Evolutionary conservation across 495 filamentous ascomycete species (phyloP), one percentile per base, ranked within the genome.

Genomic region (Aspergillus sclerotiicarbonarius): DNA sequence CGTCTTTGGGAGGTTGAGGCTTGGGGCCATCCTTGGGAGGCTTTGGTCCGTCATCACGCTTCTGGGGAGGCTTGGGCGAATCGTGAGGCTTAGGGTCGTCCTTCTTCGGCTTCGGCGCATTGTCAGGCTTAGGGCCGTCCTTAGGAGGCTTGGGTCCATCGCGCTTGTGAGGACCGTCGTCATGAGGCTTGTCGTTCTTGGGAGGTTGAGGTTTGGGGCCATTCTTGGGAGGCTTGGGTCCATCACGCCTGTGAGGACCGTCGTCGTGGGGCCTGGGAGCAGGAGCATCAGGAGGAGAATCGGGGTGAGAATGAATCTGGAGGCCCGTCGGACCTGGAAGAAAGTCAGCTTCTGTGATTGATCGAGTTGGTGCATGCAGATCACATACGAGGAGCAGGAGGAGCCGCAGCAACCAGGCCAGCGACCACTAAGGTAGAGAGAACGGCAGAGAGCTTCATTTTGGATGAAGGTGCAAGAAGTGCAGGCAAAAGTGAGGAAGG

Each of bases 401-500:
- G 61, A 54, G 61, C 61, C 15, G 47, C 61, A 12, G 61, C 57
- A 37, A 60, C 61, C 8, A 63, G 53, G 53, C 61, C 57, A 32
- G 61, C 61, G 29, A 55, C 61, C 61, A 63, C 57, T 30, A 63
- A 33, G 8, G 61, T 57, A 20, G 57, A 56, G 8, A 63, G 43
- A 44, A 63, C 33, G 16, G 47, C 25, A 16, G 57, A 60, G 52
- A 63, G 18, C 48, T 57, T 63, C 61, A 63, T 63, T 3, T 4
- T 57, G 61, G 33, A n/a, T 52, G 39, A 53, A 51, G n/a, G 29
- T 45, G 9, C 15, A 39, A 19, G 20, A 45, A 56, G 19, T 37
- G 52, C 5, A 25, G 25, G 25, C n/a, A n/a, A 52, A 46, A 29
- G 8, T 16, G 30, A 18, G 6, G 44, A 48, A 18, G 33, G 29